A percentile compares a stretch with the other conserved stretches of the same genome.
phyloP scores from a whole-genome alignment of 768 basidiomycete species.

The Tephrocybe sp. region DNA sequence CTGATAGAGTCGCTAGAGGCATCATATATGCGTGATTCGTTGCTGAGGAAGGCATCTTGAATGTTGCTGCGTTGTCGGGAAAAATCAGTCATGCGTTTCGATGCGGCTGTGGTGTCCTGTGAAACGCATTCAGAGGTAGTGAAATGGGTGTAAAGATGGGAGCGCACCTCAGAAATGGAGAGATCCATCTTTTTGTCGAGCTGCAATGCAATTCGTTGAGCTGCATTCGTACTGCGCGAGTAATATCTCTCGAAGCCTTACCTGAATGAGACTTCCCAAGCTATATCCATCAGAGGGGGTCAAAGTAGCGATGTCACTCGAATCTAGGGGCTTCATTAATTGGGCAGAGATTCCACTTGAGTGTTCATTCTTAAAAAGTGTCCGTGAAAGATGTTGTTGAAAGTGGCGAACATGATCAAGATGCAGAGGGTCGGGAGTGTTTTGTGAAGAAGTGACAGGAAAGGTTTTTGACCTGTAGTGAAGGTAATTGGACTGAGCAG shows the following conservation, averaged over 20 bases:
- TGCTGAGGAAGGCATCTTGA: background rate
- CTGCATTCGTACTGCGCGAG: no score
- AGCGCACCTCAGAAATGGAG: conserved; percentile 2
- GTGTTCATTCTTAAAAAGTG: conserved; percentile 6
- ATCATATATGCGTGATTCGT: conserved; percentile 10
- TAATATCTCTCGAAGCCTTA: conserved; percentile 5
- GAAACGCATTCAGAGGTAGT: background rate
- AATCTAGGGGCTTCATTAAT: background rate
- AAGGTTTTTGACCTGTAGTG: conserved; percentile 22
- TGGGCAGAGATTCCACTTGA: conserved; percentile 1
- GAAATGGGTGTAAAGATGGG: background rate
- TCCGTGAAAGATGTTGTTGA: conserved; percentile 24
- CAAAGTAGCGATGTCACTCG: conserved; percentile 7
- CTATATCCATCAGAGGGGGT: conserved; percentile 19
- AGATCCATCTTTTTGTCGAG: conserved; percentile 1
- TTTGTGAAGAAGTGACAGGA: conserved; percentile 12
- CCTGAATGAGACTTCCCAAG: conserved; percentile 21
- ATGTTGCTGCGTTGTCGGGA: background rate
- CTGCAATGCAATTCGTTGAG: no score
- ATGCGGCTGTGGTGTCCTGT: conserved; percentile 8
- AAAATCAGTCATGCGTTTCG: no score
- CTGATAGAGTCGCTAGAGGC: background rate
- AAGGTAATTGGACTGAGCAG: conserved; percentile 10
- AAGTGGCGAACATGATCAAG: conserved; percentile 29
- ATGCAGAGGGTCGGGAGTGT: conserved; percentile 14